These are phyloP conservation scores for Hypomontagnella monticulosa DNA, from an alignment of 495 filamentous ascomycete genomes.

Conservation along the genomic window DNA sequence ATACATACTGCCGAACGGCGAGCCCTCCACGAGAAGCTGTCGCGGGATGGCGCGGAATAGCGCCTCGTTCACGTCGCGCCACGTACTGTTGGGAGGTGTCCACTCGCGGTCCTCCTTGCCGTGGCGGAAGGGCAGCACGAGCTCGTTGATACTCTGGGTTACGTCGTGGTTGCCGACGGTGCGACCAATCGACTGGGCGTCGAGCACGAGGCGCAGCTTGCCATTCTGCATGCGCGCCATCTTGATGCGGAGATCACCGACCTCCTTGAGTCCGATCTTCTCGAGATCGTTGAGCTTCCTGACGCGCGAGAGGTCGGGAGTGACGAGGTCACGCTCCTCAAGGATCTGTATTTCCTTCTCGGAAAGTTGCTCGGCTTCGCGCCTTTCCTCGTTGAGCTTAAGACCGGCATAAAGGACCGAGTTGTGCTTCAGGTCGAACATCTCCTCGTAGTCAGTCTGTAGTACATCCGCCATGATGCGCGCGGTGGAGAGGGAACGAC, in stretches of 20 bases:
- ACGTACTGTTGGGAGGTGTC: slow-evolving; percentile 45
- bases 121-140: slow-evolving; percentile 46
- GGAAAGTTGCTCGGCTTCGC: slow-evolving; percentile 44
- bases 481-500: slow-evolving; percentile 34
- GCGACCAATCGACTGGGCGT: slow-evolving; percentile 35
- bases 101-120: slow-evolving; percentile 32
- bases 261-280: slow-evolving; percentile 45
- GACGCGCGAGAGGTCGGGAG: slow-evolving; percentile 47
- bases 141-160: slow-evolving; percentile 48
- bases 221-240: slow-evolving; percentile 49
- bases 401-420: slow-evolving; percentile 51
- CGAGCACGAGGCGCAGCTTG: slow-evolving; percentile 49
- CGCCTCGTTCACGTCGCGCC: slow-evolving; percentile 44
- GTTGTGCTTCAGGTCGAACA: slow-evolving; percentile 53
- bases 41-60: slow-evolving; percentile 36
- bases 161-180: slow-evolving; percentile 46
- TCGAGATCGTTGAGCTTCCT: slow-evolving; percentile 46
- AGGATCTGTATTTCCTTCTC: slow-evolving; percentile 49
- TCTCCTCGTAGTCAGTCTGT: slow-evolving; percentile 55
- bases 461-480: slow-evolving; percentile 47
- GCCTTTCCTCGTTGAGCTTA: slow-evolving; percentile 45
- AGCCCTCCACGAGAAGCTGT: slow-evolving; percentile 22
- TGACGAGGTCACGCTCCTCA: slow-evolving; percentile 49
- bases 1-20: slow-evolving; percentile 15
- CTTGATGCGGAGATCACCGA: slow-evolving; percentile 46